These are phyloP conservation scores for Phytopythium chamaehyphon DNA, from an alignment of 352 stramenopile genomes.

Conservation along the genomic window DNA sequence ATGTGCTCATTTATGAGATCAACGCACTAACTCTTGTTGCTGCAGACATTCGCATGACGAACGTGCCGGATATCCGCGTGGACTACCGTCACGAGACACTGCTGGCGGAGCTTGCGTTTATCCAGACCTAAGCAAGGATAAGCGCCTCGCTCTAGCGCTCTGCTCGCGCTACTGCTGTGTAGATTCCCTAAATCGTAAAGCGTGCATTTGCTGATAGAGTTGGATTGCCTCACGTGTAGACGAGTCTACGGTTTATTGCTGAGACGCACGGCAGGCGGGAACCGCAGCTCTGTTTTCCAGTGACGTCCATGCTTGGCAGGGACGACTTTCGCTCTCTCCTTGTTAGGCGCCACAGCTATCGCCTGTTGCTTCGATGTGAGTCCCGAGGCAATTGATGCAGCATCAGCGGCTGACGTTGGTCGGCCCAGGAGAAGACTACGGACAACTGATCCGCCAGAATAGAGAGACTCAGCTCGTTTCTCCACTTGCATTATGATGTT, in stretches of 20 bases:
- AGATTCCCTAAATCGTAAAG: no score
- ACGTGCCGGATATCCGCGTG: slow-evolving; percentile 92
- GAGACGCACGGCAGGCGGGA: background rate
- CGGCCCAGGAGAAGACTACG: slow-evolving; percentile 1
- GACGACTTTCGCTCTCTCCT: background rate
- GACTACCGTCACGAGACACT: slow-evolving; percentile 88
- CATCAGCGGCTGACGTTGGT: background rate
- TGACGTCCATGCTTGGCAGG: slow-evolving; percentile 4
- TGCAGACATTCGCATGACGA: slow-evolving; percentile 92
- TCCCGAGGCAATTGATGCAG: background rate
- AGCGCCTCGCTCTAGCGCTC: no score
- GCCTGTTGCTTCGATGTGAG: background rate
- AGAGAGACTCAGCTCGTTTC: background rate
- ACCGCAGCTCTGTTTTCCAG: slow-evolving; percentile 7
- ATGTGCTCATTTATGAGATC: slow-evolving; percentile 9
- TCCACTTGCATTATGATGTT: background rate
- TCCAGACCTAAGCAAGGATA: slow-evolving; percentile 59
- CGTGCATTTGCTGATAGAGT: background rate
- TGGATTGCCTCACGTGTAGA: background rate
- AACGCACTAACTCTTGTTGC: no score
- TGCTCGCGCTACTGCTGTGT: no score
- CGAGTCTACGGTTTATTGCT: background rate
- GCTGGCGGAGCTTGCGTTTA: slow-evolving; percentile 63
- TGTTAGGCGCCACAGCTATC: background rate
- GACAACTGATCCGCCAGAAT: background rate